phyloP scores from a whole-genome alignment of 345 rosid genomes.

The Ailanthus altissimus region DNA sequence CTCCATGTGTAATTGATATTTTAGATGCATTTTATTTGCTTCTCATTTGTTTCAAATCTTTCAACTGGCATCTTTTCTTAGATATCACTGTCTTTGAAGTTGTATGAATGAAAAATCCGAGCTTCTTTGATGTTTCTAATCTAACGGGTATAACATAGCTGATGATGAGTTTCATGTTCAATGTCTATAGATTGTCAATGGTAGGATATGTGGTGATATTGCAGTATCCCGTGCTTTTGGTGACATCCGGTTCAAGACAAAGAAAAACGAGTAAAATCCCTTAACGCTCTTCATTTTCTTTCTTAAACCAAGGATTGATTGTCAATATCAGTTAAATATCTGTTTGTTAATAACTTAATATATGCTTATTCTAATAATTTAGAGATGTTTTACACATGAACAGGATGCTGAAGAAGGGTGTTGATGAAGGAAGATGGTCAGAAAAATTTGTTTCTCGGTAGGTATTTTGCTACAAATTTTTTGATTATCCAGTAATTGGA shows the following conservation, averaged over 20 bases:
- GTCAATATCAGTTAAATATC: not conserved
- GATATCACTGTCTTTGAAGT: not conserved
- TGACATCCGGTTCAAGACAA: slow-evolving; percentile 83
- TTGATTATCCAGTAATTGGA: not conserved
- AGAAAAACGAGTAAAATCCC: slow-evolving; percentile 70
- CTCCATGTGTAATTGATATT: not conserved
- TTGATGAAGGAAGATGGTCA: slow-evolving; percentile 80
- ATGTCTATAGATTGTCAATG: slow-evolving; percentile 63
- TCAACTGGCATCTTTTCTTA: not conserved
- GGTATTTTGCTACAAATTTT: slow-evolving; percentile 7
- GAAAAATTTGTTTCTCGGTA: slow-evolving; percentile 90
- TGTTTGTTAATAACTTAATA: too few species aligned
- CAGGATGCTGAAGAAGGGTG: slow-evolving; percentile 93
- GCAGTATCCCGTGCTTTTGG: slow-evolving; percentile 97
- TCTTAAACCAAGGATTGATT: not conserved
- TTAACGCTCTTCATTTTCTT: not conserved
- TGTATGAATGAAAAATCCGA: not conserved
- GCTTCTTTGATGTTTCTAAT: not conserved
- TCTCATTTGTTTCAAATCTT: not conserved
- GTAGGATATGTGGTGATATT: slow-evolving; percentile 95
- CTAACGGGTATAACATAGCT: slow-evolving; percentile 4
- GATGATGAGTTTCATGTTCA: slow-evolving; percentile 15
- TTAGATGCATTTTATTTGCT: not conserved
- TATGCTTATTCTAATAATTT: slow-evolving; percentile 19
- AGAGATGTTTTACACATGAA: slow-evolving; percentile 18